These are phyloP conservation scores for Backusella luteola DNA, from an alignment of 192 early-diverging fungal genomes.

Conservation along the genomic window DNA sequence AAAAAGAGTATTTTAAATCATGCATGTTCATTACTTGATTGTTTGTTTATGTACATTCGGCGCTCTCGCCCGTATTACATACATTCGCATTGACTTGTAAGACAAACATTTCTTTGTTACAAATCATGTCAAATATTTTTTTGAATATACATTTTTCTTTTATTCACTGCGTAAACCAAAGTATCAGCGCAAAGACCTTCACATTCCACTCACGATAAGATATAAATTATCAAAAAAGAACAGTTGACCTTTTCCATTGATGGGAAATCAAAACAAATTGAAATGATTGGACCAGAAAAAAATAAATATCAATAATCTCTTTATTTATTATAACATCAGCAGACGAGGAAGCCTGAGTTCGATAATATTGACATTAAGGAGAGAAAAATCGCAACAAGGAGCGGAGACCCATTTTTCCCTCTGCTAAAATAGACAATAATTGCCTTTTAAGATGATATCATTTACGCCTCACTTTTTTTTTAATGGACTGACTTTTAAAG, in stretches of 20 bases:
- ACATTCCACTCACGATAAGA: background rate
- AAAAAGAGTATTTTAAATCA: background rate
- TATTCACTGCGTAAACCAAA: background rate
- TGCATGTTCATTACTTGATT: background rate
- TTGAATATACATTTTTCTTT: background rate
- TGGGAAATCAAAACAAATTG: background rate
- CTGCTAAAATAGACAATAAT: slow-evolving; percentile 1
- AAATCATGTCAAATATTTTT: background rate
- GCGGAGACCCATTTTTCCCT: background rate
- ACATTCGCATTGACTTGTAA: background rate
- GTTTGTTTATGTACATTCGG: background rate
- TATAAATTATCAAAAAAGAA: background rate
- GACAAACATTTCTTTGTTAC: background rate
- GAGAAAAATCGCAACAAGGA: background rate
- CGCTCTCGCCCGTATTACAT: background rate
- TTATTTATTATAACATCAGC: background rate
- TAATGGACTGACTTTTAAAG: background rate
- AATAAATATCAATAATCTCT: background rate
- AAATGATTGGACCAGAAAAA: background rate
- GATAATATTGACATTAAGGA: background rate
- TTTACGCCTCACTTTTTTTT: background rate
- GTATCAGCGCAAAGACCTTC: background rate
- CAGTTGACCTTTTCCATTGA: background rate
- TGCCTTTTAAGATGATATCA: background rate
- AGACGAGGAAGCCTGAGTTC: background rate